These are phyloP conservation scores for Scortechinia acanthostroma DNA, from an alignment of 2,329 filamentous ascomycete genomes.

Conservation along the genomic window DNA sequence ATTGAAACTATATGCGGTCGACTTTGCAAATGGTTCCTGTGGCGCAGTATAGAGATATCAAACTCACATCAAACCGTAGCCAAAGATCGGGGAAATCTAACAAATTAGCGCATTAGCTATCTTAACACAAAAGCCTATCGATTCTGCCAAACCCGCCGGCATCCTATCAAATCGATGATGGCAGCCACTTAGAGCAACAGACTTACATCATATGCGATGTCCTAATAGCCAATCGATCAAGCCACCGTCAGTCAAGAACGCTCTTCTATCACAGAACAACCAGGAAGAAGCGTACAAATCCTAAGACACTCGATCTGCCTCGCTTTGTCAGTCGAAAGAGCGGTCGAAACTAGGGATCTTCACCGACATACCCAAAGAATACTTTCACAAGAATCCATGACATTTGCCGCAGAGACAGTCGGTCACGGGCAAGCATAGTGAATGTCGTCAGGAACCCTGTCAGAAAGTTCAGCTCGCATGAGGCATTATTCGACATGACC, in stretches of 20 bases:
- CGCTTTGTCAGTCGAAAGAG: not conserved
- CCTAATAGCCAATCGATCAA: constrained; percentile 27
- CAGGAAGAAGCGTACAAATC: constrained; percentile 2
- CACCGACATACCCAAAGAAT: constrained; percentile 46
- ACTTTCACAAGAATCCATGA: constrained; percentile 54
- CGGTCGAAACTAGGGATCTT: not conserved
- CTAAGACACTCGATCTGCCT: not conserved
- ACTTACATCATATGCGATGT: constrained; percentile 25
- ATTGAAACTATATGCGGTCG: too few relatives aligned
- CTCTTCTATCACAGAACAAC: constrained; percentile 5
- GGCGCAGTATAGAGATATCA: too few relatives aligned
- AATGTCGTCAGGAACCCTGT: constrained; percentile 54
- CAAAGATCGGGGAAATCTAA: constrained; percentile 27
- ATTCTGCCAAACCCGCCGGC: constrained; percentile 15
- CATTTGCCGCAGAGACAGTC: constrained; percentile 44
- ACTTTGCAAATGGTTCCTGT: too few relatives aligned
- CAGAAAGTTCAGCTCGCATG: constrained; percentile 4
- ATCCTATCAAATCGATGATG: too few relatives aligned
- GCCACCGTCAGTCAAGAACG: constrained; percentile 20
- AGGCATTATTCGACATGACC: not conserved
- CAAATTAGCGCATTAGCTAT: constrained; percentile 22
- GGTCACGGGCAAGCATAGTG: constrained; percentile 47
- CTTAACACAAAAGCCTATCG: constrained; percentile 25
- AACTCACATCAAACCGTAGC: constrained; percentile 26
- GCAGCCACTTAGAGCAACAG: constrained; percentile 9